Evolutionary conservation across 768 basidiomycete species (phyloP).

Genomic region (Boletales sp.): DNA sequence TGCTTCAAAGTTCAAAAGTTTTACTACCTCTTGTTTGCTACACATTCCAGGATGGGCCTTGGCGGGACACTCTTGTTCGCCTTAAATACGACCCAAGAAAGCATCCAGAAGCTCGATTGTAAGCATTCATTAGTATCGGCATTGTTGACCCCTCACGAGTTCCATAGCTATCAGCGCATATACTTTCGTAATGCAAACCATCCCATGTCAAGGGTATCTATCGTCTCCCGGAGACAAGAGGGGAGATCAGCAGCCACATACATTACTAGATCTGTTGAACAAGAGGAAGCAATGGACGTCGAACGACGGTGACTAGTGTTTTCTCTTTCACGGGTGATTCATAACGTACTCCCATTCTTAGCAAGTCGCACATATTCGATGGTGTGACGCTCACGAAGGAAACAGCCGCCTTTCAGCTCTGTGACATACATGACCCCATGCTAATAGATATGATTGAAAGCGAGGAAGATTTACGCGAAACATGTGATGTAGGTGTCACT

Average conservation of each 20-base stretch:
- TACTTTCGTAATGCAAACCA: constrained; percentile 89
- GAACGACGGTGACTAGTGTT: constrained; percentile 28
- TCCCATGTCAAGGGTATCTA: constrained; percentile 72
- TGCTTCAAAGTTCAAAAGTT: constrained; percentile 62
- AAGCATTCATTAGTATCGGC: constrained; percentile 26
- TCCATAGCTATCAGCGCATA: constrained; percentile 84
- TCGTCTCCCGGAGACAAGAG: constrained; percentile 59
- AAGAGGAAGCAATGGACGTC: constrained; percentile 29
- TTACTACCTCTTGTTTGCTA: constrained; percentile 81
- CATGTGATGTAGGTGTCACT: constrained; percentile 60
- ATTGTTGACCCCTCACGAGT: constrained; percentile 3
- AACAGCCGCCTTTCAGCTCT: constrained; percentile 90
- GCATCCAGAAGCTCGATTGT: constrained; percentile 74
- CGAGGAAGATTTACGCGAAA: constrained; percentile 61
- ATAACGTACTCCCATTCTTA: constrained; percentile 18
- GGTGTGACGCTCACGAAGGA: constrained; percentile 76
- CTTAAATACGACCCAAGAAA: constrained; percentile 89
- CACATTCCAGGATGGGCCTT: constrained; percentile 91
- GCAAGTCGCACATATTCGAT: constrained; percentile 85
- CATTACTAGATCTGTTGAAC: constrained; percentile 29
- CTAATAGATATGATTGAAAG: constrained; percentile 78
- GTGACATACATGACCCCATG: constrained; percentile 88
- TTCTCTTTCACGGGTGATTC: neutral
- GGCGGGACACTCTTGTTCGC: constrained; percentile 83
- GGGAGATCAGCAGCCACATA: constrained; percentile 33